Conservation (phyloP, 139 green algal species). For the Picochlorum sp. region DNA sequence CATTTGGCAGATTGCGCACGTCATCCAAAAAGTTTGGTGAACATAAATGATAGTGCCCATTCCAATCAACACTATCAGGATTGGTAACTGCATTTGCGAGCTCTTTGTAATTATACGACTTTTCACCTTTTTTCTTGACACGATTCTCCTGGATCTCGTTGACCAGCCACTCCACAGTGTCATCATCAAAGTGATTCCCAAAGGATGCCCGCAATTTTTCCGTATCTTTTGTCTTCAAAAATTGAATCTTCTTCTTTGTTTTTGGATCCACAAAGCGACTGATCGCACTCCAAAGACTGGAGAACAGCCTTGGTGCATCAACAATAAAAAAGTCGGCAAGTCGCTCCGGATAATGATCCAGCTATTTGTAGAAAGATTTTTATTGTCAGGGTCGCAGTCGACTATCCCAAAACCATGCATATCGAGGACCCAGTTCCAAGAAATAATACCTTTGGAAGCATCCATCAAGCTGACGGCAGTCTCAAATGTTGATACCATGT, state of each 20-base stretch:
- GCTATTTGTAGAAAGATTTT: conserved; percentile 58
- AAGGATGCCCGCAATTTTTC: conserved; percentile 27
- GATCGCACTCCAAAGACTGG: conserved; percentile 53
- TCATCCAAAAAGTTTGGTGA: background rate
- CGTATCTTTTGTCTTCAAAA: conserved; percentile 33
- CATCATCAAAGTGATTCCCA: conserved; percentile 36
- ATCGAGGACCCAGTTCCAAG: conserved; percentile 67
- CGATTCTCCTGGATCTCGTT: conserved; percentile 11
- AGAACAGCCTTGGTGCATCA: conserved; percentile 55
- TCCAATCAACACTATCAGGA: too few relatives aligned
- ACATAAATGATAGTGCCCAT: background rate
- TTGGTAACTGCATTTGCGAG: conserved; percentile 1
- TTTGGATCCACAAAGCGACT: conserved; percentile 50
- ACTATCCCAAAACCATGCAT: conserved; percentile 57
- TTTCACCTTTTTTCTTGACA: background rate
- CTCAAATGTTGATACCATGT: conserved; percentile 63
- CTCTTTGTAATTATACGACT: background rate
- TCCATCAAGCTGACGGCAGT: conserved; percentile 47
- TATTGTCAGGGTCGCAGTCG: conserved; percentile 51
- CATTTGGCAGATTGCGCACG: too few relatives aligned
- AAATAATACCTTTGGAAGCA: conserved; percentile 30
- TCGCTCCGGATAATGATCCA: conserved; percentile 62
- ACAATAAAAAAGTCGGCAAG: conserved; percentile 64
- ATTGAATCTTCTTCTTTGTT: conserved; percentile 54
- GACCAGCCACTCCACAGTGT: conserved; percentile 48